Evolutionary conservation across 1,284 basidiomycete genomes (phyloP).

Genomic region (Trametes pubescens): DNA sequence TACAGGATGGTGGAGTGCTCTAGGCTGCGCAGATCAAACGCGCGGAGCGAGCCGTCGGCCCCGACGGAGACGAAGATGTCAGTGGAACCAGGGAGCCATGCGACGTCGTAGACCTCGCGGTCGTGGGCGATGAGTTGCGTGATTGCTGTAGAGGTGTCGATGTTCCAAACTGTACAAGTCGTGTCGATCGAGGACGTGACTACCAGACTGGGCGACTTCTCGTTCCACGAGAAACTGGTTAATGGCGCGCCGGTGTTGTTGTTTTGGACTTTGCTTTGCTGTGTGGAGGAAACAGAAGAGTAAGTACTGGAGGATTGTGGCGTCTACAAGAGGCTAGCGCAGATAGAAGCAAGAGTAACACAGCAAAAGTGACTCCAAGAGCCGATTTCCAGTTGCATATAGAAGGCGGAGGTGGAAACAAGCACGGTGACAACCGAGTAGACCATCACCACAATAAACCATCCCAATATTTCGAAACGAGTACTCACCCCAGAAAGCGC

Average conservation of each 20-base stretch:
- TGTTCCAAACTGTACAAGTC: slow-evolving; percentile 97
- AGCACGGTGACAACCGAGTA: too few species aligned
- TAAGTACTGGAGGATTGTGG: too few species aligned
- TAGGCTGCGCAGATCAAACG: slow-evolving; percentile 94
- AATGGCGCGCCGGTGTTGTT: slow-evolving; percentile 87
- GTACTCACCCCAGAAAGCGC: slow-evolving; percentile 84
- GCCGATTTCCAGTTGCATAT: too few species aligned
- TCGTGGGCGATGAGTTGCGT: slow-evolving; percentile 99
- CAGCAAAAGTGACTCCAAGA: too few species aligned
- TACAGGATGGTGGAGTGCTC: slow-evolving; percentile 99
- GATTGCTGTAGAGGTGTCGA: slow-evolving; percentile 94
- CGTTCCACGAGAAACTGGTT: slow-evolving; percentile 97
- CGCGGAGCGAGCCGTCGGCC: slow-evolving; percentile 95
- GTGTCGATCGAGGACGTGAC: slow-evolving; percentile 98
- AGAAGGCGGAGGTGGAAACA: too few species aligned
- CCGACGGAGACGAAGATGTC: slow-evolving; percentile 99
- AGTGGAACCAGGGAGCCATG: slow-evolving; percentile 97
- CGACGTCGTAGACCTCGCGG: slow-evolving; percentile 96
- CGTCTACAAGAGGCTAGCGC: too few species aligned
- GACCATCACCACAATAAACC: neutral
- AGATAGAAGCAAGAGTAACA: too few species aligned
- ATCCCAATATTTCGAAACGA: slow-evolving; percentile 2
- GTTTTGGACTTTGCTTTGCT: slow-evolving; percentile 90
- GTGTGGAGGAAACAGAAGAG: neutral
- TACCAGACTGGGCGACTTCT: slow-evolving; percentile 85